These are phyloP conservation scores for Cinchona pubescens DNA, from an alignment of 257 asterid species.

Conservation along the genomic window DNA sequence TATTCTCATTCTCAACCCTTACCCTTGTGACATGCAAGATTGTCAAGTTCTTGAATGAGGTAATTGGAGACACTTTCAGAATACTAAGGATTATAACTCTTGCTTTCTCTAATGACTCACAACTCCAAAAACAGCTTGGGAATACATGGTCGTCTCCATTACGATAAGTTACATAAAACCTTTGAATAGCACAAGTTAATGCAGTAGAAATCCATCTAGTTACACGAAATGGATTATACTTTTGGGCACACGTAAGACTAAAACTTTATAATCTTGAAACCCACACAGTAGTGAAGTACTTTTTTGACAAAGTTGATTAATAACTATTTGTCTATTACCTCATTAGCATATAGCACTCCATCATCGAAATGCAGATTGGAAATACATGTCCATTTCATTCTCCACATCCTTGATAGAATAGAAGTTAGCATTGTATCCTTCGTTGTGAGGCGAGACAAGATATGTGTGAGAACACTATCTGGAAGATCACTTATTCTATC, in stretches of 20 bases:
- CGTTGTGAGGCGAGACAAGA: too few species aligned
- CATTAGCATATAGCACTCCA: not conserved
- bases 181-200: not conserved
- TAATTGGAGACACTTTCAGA: not conserved
- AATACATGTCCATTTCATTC: too few species aligned
- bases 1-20: not conserved
- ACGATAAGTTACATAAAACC: not conserved
- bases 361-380: not conserved
- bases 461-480: too few species aligned
- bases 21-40: not conserved
- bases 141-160: not conserved
- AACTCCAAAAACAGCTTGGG: not conserved
- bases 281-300: not conserved
- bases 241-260: not conserved
- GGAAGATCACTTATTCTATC: too few species aligned
- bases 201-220: not conserved
- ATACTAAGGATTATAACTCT: not conserved
- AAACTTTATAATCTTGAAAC: not conserved
- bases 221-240: not conserved
- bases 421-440: too few species aligned
- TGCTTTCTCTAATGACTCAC: not conserved
- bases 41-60: not conserved
- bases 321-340: not conserved
- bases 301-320: not conserved
- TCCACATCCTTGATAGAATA: too few species aligned